A percentile compares a stretch with the other conserved stretches of the same genome.
Evolutionary conservation across 2,329 filamentous ascomycete genomes (phyloP).

Genomic region (Keithomyces neogunnii): DNA sequence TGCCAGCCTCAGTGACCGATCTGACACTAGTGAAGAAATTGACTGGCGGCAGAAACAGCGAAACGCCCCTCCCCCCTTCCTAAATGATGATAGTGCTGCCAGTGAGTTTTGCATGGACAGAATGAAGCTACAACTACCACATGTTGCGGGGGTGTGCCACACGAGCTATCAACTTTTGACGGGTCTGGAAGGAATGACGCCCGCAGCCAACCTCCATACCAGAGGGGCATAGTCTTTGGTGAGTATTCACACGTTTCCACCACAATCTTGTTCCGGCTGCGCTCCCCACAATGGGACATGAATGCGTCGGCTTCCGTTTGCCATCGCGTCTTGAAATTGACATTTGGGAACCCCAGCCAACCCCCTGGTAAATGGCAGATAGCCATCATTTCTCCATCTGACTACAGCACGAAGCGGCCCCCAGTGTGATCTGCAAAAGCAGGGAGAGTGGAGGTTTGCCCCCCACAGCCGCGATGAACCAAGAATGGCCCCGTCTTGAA

Average conservation of each 20-base stretch:
- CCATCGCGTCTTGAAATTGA: too few relatives aligned
- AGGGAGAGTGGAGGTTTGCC: neutral
- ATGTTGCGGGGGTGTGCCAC: neutral
- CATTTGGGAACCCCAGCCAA: too few relatives aligned
- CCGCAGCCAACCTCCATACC: neutral
- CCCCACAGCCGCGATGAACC: neutral
- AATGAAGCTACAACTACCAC: neutral
- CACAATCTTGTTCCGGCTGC: too few relatives aligned
- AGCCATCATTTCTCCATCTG: too few relatives aligned
- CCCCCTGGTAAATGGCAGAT: neutral
- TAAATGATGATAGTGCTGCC: too few relatives aligned
- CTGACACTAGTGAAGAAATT: neutral
- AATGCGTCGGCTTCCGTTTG: too few relatives aligned
- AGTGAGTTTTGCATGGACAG: too few relatives aligned
- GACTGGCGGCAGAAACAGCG: too few relatives aligned
- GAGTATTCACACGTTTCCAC: too few relatives aligned
- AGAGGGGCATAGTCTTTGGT: neutral
- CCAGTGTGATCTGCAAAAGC: neutral
- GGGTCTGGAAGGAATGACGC: neutral
- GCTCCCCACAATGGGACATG: too few relatives aligned
- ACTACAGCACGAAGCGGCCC: neutral
- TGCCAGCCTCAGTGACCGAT: neutral
- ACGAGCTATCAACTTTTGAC: neutral
- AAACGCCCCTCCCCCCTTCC: too few relatives aligned
- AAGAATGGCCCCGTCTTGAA: neutral